Evolutionary conservation across 78 protist genomes (phyloP), one percentile per base, ranked within the genome.

Genomic region (Dictyostelium citrinum): DNA sequence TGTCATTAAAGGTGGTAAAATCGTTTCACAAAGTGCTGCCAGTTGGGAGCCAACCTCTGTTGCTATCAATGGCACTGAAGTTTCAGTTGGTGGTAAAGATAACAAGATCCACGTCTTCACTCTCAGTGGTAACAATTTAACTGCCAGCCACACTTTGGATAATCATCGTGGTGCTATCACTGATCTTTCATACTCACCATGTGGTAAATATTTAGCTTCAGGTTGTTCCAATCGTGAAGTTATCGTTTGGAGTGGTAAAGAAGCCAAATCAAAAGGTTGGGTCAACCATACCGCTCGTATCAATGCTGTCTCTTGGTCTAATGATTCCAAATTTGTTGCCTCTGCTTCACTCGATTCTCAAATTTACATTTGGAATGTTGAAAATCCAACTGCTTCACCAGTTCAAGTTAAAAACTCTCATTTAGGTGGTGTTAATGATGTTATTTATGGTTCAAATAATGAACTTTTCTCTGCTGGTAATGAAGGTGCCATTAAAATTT

Each of bases 221-320:
- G 97, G 97, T 22, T 92, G 93, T 60, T 2, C 92, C 3, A 90
- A 76, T 49, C 94, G 97, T 78, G 74, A 90, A 81, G 64, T 97
- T 64, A 37, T 85, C 71, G 80, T 97, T 81, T 95, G 88, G 94
- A 90, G 95, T 35, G 84, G 83, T 24, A 43, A 83, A 72, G 67
- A 37, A 33, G 17, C 9, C 1, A 83, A 51, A 45, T 6, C 22
- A 11, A 83, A 61, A 49, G 91, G 97, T 37, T 97, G 98, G 98
- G 93, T 90, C 8, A 88, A 91, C 83, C 99, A 98, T 90, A 41
- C 79, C 17, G 98, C 97, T 24, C 91, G 96, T 75, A 81, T 98
- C 64, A 97, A 81, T 90, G 17, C 83, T 27, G 22, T 97, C 43
- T 76, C 97, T 5, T 98, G 97, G 97, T n/a, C 97, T 1, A 31